A percentile compares a stretch with the other conserved stretches of the same genome.
Evolutionary conservation across 116 monocot species (phyloP).

Genomic region (Posidonia oceanica): DNA sequence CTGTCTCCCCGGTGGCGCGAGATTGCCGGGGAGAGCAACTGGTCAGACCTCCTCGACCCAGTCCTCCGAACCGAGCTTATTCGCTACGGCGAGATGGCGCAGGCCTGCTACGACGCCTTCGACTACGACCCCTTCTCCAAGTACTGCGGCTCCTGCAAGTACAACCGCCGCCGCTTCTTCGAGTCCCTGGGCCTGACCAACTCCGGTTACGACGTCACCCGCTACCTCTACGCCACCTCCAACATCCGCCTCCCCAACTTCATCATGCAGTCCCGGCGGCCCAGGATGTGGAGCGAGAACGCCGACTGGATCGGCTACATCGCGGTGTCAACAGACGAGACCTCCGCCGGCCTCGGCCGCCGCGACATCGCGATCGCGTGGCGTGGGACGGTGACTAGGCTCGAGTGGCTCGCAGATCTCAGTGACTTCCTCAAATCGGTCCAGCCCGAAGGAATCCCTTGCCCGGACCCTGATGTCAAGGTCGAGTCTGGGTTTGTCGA

Average conservation of each 20-base stretch:
- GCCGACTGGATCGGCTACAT: constrained; percentile 94
- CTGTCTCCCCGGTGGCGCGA: constrained; percentile 34
- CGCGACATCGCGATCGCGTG: constrained; percentile 67
- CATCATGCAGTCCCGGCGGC: constrained; percentile 25
- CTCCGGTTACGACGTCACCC: constrained; percentile 46
- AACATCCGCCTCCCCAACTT: constrained; percentile 59
- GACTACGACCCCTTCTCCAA: constrained; percentile 67
- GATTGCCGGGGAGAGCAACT: constrained; percentile 60
- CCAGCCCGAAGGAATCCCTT: constrained; percentile 39
- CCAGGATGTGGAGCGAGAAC: constrained; percentile 42
- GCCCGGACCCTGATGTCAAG: constrained; percentile 28
- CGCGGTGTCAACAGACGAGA: constrained; percentile 63
- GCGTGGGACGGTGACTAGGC: constrained; percentile 75
- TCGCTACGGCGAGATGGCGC: constrained; percentile 78
- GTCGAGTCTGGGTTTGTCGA: constrained; percentile 18
- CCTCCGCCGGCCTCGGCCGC: constrained; percentile 42
- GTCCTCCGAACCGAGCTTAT: constrained; percentile 79
- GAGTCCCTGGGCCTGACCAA: constrained; percentile 29
- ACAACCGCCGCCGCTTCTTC: constrained; percentile 58
- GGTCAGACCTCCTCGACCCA: constrained; percentile 73
- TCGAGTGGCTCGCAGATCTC: constrained; percentile 70
- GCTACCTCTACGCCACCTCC: constrained; percentile 85
- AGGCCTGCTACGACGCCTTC: constrained; percentile 86
- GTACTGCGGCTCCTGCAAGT: constrained; percentile 75
- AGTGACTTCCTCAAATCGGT: constrained; percentile 64